Evolutionary conservation across 1,284 basidiomycete genomes (phyloP).

Genomic region (Phaffia rhodozyma): DNA sequence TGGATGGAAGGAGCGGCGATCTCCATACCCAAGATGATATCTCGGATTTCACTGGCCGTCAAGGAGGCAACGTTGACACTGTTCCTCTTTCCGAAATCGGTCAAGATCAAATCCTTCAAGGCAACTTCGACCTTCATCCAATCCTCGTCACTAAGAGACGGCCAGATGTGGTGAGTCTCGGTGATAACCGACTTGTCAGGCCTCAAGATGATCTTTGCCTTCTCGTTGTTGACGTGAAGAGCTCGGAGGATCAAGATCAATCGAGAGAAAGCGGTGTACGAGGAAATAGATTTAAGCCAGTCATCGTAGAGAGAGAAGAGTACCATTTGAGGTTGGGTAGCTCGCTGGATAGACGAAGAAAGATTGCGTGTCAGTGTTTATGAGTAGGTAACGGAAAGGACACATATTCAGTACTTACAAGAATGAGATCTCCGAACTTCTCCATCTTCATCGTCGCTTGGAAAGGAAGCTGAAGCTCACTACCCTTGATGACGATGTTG

Average conservation of each 20-base stretch:
- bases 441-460: slow-evolving; percentile 99
- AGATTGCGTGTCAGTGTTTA: slow-evolving; percentile 16
- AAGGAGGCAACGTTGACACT: slow-evolving; percentile 97
- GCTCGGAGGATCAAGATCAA: slow-evolving; percentile 90
- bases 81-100: slow-evolving; percentile 97
- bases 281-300: slow-evolving; percentile 98
- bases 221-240: slow-evolving; percentile 98
- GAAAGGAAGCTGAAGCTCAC: slow-evolving; percentile 95
- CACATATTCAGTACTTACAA: slow-evolving; percentile 42
- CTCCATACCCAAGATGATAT: slow-evolving; percentile 94
- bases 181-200: slow-evolving; percentile 91
- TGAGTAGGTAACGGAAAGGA: background rate
- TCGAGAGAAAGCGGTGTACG: slow-evolving; percentile 97
- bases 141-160: slow-evolving; percentile 83
- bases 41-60: slow-evolving; percentile 89
- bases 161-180: slow-evolving; percentile 98
- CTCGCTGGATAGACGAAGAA: slow-evolving; percentile 44
- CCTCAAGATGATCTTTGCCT: slow-evolving; percentile 88
- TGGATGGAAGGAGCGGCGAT: slow-evolving; percentile 58
- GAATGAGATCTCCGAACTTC: slow-evolving; percentile 95
- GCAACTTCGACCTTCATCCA: slow-evolving; percentile 99
- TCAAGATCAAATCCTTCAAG: slow-evolving; percentile 83
- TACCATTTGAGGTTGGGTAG: slow-evolving; percentile 98
- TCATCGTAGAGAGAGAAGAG: slow-evolving; percentile 98
- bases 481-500: slow-evolving; percentile 99